These are phyloP conservation scores for Auriscalpium microsporum DNA, from an alignment of 768 basidiomycete species.

Conservation along the genomic window DNA sequence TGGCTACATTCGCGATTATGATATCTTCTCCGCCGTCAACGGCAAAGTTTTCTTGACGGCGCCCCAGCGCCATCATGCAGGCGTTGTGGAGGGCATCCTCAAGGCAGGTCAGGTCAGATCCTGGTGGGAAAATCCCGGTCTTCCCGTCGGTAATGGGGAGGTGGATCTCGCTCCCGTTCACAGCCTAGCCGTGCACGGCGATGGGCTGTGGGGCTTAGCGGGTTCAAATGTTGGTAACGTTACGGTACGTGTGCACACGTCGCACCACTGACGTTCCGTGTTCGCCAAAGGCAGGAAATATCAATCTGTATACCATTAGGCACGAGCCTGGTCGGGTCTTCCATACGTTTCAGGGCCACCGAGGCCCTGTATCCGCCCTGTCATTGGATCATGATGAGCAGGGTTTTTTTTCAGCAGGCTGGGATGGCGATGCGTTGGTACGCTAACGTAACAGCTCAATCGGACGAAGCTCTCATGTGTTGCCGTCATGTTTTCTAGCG, in stretches of 20 bases:
- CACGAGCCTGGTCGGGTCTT: conserved; percentile 81
- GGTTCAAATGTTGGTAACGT: conserved; percentile 62
- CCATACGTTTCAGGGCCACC: conserved; percentile 69
- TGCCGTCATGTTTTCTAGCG: conserved; percentile 46
- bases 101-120: conserved; percentile 79
- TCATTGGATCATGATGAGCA: conserved; percentile 76
- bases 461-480: conserved; percentile 1
- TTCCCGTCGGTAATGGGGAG: conserved; percentile 3
- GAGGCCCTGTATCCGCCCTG: conserved; percentile 79
- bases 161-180: conserved; percentile 60
- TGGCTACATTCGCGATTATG: conserved; percentile 88
- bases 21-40: conserved; percentile 83
- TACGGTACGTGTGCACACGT: conserved; percentile 22
- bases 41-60: conserved; percentile 81
- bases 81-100: conserved; percentile 86
- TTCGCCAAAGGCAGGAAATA: conserved; percentile 62
- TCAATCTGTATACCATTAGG: conserved; percentile 88
- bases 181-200: conserved; percentile 84
- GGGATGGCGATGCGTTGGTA: conserved; percentile 88
- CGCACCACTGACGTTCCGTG: conserved; percentile 2
- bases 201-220: conserved; percentile 87
- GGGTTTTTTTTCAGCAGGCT: conserved; percentile 82
- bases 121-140: conserved; percentile 82
- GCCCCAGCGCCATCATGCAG: conserved; percentile 81
- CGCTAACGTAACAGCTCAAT: conserved; percentile 24